Evolutionary conservation across 2,329 filamentous ascomycete species (phyloP), one percentile per base, ranked within the genome.

Genomic region (Colletotrichum tanaceti): DNA sequence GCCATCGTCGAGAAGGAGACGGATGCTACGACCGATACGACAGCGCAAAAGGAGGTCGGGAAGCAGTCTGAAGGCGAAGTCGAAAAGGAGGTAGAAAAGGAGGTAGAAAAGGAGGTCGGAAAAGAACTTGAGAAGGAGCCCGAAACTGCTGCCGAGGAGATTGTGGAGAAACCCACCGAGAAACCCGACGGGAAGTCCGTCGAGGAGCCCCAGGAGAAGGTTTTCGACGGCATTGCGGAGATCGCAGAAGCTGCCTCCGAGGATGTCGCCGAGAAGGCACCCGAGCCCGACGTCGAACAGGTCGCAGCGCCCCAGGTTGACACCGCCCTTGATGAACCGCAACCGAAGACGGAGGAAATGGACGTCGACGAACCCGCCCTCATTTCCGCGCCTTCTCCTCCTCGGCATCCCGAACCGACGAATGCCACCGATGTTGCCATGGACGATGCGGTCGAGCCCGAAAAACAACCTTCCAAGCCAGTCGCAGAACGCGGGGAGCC

Each of bases 261-360:
- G 22, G 52, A 20, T 50, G 11, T 43, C 13, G 43, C 41, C 24
- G 57, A 67, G n/a, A 35, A 54, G 22, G 10, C 54, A 18, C n/a
- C 49, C 2, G 63, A 47, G 32, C 22, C 61, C 11, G 70, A 73
- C 28, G 43, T 65, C 14, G 70, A 74, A 50, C 73, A 65, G 66
- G n/a, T 16, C 9, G 61, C 59, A 35, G 54, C 46, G 5, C n/a
- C 49, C 24, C 10, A 24, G 4, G 38, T 49, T 20, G 55, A 28
- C 18, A 24, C 41, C 35, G 16, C 14, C 13, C 43, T 60, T 32
- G 38, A 57, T 22, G 65, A 66, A 41, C 72, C 72, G 41, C 75
- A 78, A 60, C 76, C 81, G 2, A 82, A 82, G 68, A 73, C 77
- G 1, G 81, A 83, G 64, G 78, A 82, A 52, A 80, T 81, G 77